Percentiles rank a stretch among this genome's conserved stretches.
Conservation (phyloP, 352 stramenopile species). For the Pythium aphanidermatum region DNA sequence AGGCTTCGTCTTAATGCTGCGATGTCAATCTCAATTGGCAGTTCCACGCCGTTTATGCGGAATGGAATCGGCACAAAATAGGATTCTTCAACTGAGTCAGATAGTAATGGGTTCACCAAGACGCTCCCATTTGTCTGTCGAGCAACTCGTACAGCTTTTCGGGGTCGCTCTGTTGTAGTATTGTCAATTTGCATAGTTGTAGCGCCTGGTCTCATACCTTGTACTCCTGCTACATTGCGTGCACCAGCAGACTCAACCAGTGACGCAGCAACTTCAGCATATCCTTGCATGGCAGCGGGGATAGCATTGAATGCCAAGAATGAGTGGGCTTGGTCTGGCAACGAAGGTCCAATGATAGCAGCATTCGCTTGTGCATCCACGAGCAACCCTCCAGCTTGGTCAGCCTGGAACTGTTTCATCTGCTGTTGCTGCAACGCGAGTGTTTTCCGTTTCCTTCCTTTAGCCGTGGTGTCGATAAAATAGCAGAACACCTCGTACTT, state of each 20-base stretch:
- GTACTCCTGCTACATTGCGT: neutral
- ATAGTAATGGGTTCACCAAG: neutral
- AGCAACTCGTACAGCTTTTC: constrained; percentile 31
- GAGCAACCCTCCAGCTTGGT: constrained; percentile 18
- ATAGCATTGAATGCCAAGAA: constrained; percentile 13
- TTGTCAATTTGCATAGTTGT: no score
- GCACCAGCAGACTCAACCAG: constrained; percentile 10
- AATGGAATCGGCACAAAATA: constrained; percentile 60
- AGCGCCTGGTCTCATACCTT: no score
- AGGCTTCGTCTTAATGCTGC: constrained; percentile 47
- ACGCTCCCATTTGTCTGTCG: constrained; percentile 3
- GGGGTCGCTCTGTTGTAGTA: constrained; percentile 46
- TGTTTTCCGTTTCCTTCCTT: constrained; percentile 57
- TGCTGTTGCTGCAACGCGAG: constrained; percentile 28
- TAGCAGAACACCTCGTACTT: constrained; percentile 82
- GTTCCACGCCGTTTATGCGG: constrained; percentile 65
- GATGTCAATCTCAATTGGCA: constrained; percentile 67
- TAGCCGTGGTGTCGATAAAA: constrained; percentile 60
- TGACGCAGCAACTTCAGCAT: constrained; percentile 16
- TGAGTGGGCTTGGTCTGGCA: constrained; percentile 5
- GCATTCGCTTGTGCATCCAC: constrained; percentile 8
- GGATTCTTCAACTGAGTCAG: constrained; percentile 22
- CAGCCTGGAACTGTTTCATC: constrained; percentile 36
- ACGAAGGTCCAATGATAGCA: neutral
- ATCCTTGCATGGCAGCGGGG: constrained; percentile 12